Base-by-base conservation (phyloP, 441 rosid genomes). In the Populus hybrid region DNA sequence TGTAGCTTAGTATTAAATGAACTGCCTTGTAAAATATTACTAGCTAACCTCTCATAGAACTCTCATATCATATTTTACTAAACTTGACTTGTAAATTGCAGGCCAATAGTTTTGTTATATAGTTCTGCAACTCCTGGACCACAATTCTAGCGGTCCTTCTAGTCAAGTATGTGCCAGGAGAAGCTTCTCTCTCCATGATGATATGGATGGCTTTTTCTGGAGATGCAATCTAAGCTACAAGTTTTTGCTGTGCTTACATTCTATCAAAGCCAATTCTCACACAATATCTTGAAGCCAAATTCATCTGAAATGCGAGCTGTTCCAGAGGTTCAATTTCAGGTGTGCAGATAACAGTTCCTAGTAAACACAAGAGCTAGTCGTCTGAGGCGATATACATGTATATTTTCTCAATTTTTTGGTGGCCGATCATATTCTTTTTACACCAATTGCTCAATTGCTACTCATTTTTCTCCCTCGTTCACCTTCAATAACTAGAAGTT, bases 341-440 rank as follows among this genome's bases (percentile, higher is more conserved):
- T 78, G 72, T 79, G 84, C 82, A 81, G 79, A 78, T 75, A 68
- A 75, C 73, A 79, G 64, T 70, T 74, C 68, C 73, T 59, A 29
- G 76, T 38, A 71, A 59, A 14, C 33, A 45, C 61, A 42, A 9
- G 28, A 76, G 50, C 78, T 63, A 63, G 68, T 66, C 65, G 38
- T 80, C 72, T 11, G n/a, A 61, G 82, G 74, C 81, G 70, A 68
- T 76, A 75, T 75, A 59, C 80, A 11, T 82, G 83, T 84, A 86
- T 59, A 74, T 75, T 36, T 72, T 38, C 6, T 5, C n/a, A 68
- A 4, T n/a, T 64, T 69, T 53, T 3, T 36, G 72, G 77, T 28
- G 50, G 74, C 75, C 7, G 31, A 36, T 61, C 31, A 29, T 53
- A 35, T 33, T 75, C 59, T 31, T 42, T 45, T 35, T 28, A 2